Evolutionary conservation across 768 basidiomycete genomes (phyloP).

Genomic region (Pleurotus citrinopileatus): DNA sequence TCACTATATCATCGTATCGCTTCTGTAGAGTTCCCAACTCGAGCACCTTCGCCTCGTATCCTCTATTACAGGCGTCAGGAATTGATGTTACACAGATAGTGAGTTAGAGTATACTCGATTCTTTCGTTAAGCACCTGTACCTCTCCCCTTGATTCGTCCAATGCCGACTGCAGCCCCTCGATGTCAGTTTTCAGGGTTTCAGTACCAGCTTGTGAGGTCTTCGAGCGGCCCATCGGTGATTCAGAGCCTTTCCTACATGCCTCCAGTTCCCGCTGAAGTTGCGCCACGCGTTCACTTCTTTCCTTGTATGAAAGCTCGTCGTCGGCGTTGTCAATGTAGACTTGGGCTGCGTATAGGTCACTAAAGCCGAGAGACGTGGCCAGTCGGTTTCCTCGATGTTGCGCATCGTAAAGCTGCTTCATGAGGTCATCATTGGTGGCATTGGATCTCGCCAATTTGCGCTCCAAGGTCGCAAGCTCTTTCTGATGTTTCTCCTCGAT

Average conservation of each 20-base stretch:
- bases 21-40: constrained; percentile 33
- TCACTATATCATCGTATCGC: constrained; percentile 43
- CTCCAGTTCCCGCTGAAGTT: background rate
- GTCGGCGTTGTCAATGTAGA: constrained; percentile 34
- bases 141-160: constrained; percentile 23
- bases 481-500: constrained; percentile 31
- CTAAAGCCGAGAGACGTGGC: constrained; percentile 42
- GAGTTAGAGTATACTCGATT: constrained; percentile 3
- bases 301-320: constrained; percentile 31
- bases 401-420: constrained; percentile 35
- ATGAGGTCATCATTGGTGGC: constrained; percentile 30
- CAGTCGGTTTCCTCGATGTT: constrained; percentile 33
- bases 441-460: constrained; percentile 29
- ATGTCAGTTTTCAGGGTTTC: constrained; percentile 29
- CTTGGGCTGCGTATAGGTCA: constrained; percentile 40
- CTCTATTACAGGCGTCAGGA: constrained; percentile 1
- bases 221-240: background rate
- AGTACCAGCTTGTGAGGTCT: constrained; percentile 10
- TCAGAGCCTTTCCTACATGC: background rate
- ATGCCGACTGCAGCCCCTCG: constrained; percentile 16
- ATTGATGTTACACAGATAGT: background rate
- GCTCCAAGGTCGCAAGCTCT: constrained; percentile 27
- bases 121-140: constrained; percentile 20
- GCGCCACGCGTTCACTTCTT: constrained; percentile 25
- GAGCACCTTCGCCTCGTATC: background rate